phyloP scores from a whole-genome alignment of 768 basidiomycete species.

The Mycena maculata region DNA sequence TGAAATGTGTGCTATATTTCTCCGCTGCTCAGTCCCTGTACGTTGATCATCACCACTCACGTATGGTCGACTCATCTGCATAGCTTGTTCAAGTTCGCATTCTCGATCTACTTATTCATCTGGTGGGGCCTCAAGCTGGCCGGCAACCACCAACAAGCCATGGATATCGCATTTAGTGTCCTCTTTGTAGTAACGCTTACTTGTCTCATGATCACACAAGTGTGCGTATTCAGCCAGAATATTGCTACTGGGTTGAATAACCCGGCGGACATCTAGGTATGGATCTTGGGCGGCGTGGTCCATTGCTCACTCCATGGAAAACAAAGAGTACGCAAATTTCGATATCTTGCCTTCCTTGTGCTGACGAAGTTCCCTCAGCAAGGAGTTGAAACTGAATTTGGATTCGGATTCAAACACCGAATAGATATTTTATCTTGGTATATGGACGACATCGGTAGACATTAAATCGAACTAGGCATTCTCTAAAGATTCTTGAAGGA shows the following conservation, averaged over 20 bases:
- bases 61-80: not conserved
- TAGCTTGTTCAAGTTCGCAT: constrained; percentile 1
- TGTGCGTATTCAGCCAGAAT: not conserved
- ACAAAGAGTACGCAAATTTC: not conserved
- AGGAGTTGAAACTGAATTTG: not conserved
- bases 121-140: constrained; percentile 22
- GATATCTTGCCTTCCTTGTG: not conserved
- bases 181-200: not conserved
- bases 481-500: too few species aligned
- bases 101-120: not conserved
- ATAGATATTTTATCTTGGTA: not conserved
- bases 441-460: too few species aligned
- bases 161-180: constrained; percentile 9
- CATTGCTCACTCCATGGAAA: not conserved
- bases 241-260: not conserved
- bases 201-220: constrained; percentile 9
- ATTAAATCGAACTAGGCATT: too few species aligned
- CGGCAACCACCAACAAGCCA: constrained; percentile 1
- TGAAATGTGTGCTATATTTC: not conserved
- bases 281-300: constrained; percentile 8
- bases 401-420: not conserved
- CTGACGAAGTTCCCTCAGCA: not conserved
- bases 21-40: not conserved
- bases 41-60: not conserved
- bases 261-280: not conserved